Base-by-base conservation (phyloP, 148 eudicot genomes). In the Drosera capensis region DNA sequence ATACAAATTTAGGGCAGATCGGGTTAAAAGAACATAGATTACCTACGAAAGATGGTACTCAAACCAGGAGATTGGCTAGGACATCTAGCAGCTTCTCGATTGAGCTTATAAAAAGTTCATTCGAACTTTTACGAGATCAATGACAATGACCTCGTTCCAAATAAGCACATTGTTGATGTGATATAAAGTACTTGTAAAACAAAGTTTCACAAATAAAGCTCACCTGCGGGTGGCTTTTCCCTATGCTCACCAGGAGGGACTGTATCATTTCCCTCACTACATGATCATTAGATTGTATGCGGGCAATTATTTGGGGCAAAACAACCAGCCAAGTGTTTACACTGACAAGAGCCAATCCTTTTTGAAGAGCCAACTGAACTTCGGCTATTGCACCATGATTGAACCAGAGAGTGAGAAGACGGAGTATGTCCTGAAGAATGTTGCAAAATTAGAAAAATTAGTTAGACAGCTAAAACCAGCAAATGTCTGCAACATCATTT, bases 311-410 rank as follows among this genome's bases (percentile, higher is more conserved):
- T 63, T 92, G 95, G 50, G 99, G 99, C 49, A 92, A 72, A 62
- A 92, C 99, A 67, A 72, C 99, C 66, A 85, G 73, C 99, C 99
- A 92, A 15, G 99, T 92, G 63, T 92, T 77, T 62, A 92, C 85
- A 66, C 79, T 92, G 43, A 92, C 95, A 61, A 71, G 83, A 20
- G 72, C 59, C 71, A 92, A 92, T 59, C 99, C 95, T 54, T 40
- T 78, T 36, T 79, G 79, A 19, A 92, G 65, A 61, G 99, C 99
- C 64, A 23, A 57, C 58, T 92, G 99, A 67, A 92, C 99, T 59
- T 92, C 99, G 17, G 68, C 52, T 14, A 88, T 85, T 60, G 95
- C 68, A 49, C 99, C 99, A 56, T 92, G 94, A 77, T 92, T 92
- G 71, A 85, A 92, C 99, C 95, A 92, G 48, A 90, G 57, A 26